Evolutionary conservation across 257 asterid genomes (phyloP), one percentile per base, ranked within the genome.

Genomic region (Voacanga thouarsii): DNA sequence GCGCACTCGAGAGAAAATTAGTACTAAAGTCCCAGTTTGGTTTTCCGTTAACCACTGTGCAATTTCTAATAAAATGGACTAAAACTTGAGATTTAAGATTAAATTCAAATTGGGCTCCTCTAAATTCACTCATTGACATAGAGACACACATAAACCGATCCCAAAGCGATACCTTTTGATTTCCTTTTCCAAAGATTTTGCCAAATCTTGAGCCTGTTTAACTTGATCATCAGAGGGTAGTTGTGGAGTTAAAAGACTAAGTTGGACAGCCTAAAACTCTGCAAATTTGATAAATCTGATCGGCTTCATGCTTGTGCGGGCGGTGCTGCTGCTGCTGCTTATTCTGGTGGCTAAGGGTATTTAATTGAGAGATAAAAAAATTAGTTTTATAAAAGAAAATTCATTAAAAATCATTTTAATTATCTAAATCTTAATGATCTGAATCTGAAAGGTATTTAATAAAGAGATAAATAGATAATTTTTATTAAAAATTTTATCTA

Each of bases 221-320:
- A 84, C 89, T 79, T 93, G 92, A 59, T 95, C 97, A 49, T 80
- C 85, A 18, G 84, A 77, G 50, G 92, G 89, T 53, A 93, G 90
- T 69, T 95, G 97, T 7, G 97, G 98, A 63, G 97, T 96, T 75
- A 95, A 90, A 59, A 93, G 96, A 86, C 93, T 98, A 51, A 95
- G 96, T n/a, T n/a, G n/a, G n/a, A n/a, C n/a, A n/a, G n/a, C n/a
- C n/a, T n/a, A n/a, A n/a, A n/a, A n/a, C n/a, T n/a, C n/a, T n/a
- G n/a, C n/a, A n/a, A n/a, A n/a, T n/a, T n/a, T n/a, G n/a, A n/a
- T n/a, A n/a, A n/a, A n/a, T n/a, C n/a, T n/a, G n/a, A n/a, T n/a
- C n/a, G n/a, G n/a, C n/a, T n/a, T n/a, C n/a, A n/a, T n/a, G n/a
- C n/a, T n/a, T n/a, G n/a, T n/a, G n/a, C n/a, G n/a, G n/a, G n/a